Evolutionary conservation across 192 early-diverging fungal species (phyloP), one percentile per base, ranked within the genome.

Genomic region (Podila clonocystis): DNA sequence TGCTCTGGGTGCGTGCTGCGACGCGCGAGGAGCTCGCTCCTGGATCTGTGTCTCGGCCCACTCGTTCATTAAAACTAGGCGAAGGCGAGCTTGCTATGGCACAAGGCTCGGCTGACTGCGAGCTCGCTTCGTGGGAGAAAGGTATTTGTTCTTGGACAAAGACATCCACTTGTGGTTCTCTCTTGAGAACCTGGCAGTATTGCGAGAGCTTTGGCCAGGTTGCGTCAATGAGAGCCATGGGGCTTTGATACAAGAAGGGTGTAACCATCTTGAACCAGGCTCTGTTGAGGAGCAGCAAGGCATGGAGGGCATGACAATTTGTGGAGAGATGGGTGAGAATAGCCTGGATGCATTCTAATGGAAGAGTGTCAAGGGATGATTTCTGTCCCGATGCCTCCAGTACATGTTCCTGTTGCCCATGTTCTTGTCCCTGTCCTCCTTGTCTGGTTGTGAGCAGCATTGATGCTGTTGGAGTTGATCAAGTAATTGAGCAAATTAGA

Each of bases 231-330:
- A 80, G 67, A 12, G 55, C 58, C 65, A 80, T 69, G 24, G 77
- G 77, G 45, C 77, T 80, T 6, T 55, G 34, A 71, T 80, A 80
- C 13, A 80, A 70, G 48, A 73, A 80, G 22, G 77, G 77, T 17
- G 72, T 11, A 13, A 80, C 77, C 77, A 80, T 73, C 34, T 69
- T 70, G 77, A 80, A 80, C 77, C 77, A 80, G 31, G 70, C 55
- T 29, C 50, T 50, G 71, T 80, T 80, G 50, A 69, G 63, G 31
- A 80, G 65, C 24, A 80, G 48, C 33, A 80, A 61, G 19, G 48
- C 31, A 58, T 80, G 58, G 55, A 80, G 77, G 12, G 77, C 61
- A 68, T 76, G 69, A 31, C 82, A 73, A 48, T 77, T 65, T 33
- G 24, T 19, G 0, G 67, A 70, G 48, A 83, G 74, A 58, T 72